phyloP scores from a whole-genome alignment of 2,329 filamentous ascomycete genomes.

The Conoideocrella luteorostrata region DNA sequence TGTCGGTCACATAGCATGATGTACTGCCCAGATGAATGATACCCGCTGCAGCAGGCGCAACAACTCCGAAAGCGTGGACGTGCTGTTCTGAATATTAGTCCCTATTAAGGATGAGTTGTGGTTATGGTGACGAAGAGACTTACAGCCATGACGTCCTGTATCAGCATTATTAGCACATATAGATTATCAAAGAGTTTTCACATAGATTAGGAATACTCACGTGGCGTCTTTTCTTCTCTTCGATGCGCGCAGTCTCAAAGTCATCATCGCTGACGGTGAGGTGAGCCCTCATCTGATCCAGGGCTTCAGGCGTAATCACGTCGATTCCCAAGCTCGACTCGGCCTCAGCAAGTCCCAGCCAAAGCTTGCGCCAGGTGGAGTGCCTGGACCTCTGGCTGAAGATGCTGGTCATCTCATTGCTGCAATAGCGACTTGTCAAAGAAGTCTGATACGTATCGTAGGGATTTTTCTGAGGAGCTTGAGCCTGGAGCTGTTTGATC shows the following conservation, averaged over 20 bases:
- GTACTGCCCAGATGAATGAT: conserved; percentile 67
- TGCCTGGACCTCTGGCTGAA: conserved; percentile 72
- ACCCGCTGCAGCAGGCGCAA: conserved; percentile 69
- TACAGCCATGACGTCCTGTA: conserved; percentile 51
- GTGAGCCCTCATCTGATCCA: conserved; percentile 70
- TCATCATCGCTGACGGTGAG: conserved; percentile 70
- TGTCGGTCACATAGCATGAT: conserved; percentile 55
- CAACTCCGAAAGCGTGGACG: conserved; percentile 68
- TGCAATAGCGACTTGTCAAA: conserved; percentile 67
- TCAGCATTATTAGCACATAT: conserved; percentile 9
- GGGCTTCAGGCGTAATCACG: conserved; percentile 63
- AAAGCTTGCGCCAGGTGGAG: conserved; percentile 77
- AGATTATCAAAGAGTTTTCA: background rate
- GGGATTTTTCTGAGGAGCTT: conserved; percentile 10
- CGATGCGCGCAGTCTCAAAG: conserved; percentile 66
- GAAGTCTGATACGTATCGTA: conserved; percentile 53
- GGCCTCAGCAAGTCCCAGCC: conserved; percentile 75
- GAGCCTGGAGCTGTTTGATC: conserved; percentile 10
- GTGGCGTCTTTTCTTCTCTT: conserved; percentile 68
- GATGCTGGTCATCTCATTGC: conserved; percentile 66
- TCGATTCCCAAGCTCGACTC: conserved; percentile 75
- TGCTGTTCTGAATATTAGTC: conserved; percentile 34
- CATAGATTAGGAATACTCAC: conserved; percentile 12
- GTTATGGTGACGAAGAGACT: conserved; percentile 15
- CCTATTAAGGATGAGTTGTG: background rate